These are phyloP conservation scores for Reutealis trisperma DNA, from an alignment of 345 rosid species.

Conservation along the genomic window DNA sequence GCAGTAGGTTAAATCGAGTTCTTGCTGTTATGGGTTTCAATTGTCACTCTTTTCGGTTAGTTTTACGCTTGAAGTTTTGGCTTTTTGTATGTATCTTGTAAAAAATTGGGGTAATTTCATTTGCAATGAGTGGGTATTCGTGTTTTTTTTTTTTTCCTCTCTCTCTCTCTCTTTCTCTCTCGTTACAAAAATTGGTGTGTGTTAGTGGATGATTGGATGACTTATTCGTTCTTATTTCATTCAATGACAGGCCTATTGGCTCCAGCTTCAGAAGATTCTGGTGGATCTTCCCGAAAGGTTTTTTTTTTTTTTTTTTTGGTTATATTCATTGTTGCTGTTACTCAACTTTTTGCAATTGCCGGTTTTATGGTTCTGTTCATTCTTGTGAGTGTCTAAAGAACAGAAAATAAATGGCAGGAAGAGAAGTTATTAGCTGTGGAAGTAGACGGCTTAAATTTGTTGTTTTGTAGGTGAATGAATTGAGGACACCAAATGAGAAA, in stretches of 20 bases:
- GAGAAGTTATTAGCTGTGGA: neutral
- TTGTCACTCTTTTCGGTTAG: neutral
- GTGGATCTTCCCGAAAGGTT: constrained; percentile 68
- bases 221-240: constrained; percentile 1
- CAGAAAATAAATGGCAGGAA: neutral
- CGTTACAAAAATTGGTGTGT: no score
- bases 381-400: neutral
- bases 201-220: neutral
- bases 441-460: neutral
- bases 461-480: constrained; percentile 56
- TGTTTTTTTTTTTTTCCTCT: neutral
- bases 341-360: neutral
- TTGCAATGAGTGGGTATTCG: neutral
- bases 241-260: constrained; percentile 43
- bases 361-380: neutral
- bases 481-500: constrained; percentile 35
- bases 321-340: neutral
- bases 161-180: no score
- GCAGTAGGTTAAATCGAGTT: neutral
- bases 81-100: neutral
- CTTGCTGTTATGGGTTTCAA: neutral
- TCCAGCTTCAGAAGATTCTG: constrained; percentile 44
- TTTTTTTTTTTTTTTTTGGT: neutral
- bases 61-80: neutral
- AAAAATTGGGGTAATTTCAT: neutral